Evolutionary conservation across 2,329 filamentous ascomycete genomes (phyloP).

Genomic region (Sordariomycetes sp.): DNA sequence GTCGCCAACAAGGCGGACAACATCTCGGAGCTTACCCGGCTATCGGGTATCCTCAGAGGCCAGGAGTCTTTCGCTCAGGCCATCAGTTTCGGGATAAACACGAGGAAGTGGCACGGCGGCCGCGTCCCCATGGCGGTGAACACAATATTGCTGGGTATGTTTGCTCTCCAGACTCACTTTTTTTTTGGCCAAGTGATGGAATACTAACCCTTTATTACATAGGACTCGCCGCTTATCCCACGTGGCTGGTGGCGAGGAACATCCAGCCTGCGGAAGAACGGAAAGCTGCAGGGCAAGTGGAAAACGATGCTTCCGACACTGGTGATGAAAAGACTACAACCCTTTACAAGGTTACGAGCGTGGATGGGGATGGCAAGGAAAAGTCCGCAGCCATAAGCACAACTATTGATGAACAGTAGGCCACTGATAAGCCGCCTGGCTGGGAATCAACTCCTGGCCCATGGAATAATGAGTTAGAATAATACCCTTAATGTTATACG

Average conservation of each 20-base stretch:
- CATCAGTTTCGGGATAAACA: slow-evolving; percentile 23
- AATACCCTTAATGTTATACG: no score
- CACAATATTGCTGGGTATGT: slow-evolving; percentile 22
- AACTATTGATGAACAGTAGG: not conserved
- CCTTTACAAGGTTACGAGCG: not conserved
- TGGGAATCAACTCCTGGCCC: no score
- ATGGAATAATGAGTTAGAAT: no score
- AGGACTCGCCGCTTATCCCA: slow-evolving; percentile 14
- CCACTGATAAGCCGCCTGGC: no score
- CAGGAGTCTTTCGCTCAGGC: slow-evolving; percentile 27
- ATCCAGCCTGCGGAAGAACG: slow-evolving; percentile 14
- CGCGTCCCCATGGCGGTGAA: slow-evolving; percentile 23
- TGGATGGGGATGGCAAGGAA: not conserved
- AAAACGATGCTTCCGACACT: not conserved
- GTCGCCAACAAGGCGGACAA: slow-evolving; percentile 40
- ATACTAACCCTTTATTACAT: not conserved
- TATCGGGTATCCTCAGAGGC: slow-evolving; percentile 23
- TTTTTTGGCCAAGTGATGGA: not conserved
- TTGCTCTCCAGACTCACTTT: not conserved
- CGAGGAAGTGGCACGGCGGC: slow-evolving; percentile 20
- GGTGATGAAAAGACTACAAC: not conserved
- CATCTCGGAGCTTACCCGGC: slow-evolving; percentile 33
- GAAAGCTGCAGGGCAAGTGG: not conserved
- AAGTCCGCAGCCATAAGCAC: not conserved
- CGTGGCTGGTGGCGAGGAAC: slow-evolving; percentile 17